Evolutionary conservation across 2,329 filamentous ascomycete genomes (phyloP).

Genomic region (Calonectria hawksworthii): DNA sequence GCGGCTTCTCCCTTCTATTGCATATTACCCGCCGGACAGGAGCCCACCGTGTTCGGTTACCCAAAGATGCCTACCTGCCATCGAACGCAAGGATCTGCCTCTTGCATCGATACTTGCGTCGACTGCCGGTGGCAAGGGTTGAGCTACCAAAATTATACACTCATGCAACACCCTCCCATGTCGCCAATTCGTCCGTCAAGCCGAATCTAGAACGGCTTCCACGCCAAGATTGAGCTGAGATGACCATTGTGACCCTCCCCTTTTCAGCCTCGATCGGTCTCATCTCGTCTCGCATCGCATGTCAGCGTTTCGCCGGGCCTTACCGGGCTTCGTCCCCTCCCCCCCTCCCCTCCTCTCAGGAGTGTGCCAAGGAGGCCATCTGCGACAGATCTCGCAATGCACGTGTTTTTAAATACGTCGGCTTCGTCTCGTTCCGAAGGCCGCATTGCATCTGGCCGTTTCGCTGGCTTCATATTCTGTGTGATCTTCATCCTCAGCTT

Average conservation of each 20-base stretch:
- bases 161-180: constrained; percentile 9
- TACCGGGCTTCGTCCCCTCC: background rate
- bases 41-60: background rate
- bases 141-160: background rate
- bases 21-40: background rate
- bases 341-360: background rate
- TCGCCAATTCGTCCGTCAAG: background rate
- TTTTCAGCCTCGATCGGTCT: constrained; percentile 9
- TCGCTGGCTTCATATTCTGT: constrained; percentile 2
- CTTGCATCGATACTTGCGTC: background rate
- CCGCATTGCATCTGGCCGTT: constrained; percentile 17
- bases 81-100: background rate
- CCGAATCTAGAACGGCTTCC: background rate
- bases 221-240: constrained; percentile 1
- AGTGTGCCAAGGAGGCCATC: background rate
- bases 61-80: background rate
- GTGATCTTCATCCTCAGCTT: constrained; percentile 15
- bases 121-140: background rate
- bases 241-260: background rate
- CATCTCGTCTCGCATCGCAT: constrained; percentile 2
- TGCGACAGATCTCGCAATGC: constrained; percentile 11
- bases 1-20: background rate
- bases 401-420: constrained; percentile 10
- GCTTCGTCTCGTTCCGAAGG: constrained; percentile 24
- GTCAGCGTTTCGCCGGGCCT: constrained; percentile 1